Percentiles rank a stretch among this genome's conserved stretches.
These are phyloP conservation scores for Emergomyces orientalis DNA, from an alignment of 2,329 filamentous ascomycete genomes.

Conservation along the genomic window DNA sequence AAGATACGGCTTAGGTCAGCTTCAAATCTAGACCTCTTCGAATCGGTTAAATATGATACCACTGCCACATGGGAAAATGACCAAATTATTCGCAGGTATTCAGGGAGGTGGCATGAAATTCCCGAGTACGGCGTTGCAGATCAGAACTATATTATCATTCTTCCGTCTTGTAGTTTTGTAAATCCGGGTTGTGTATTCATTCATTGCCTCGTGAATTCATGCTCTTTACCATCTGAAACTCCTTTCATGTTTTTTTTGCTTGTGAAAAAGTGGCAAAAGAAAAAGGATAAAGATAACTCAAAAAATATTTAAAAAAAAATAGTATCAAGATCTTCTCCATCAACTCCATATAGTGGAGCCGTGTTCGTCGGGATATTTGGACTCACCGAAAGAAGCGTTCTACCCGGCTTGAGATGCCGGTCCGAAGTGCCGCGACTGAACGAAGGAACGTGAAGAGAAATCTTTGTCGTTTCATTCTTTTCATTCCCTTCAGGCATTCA, in stretches of 20 bases:
- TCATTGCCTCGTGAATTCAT: not conserved
- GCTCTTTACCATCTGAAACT: not conserved
- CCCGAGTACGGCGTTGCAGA: not conserved
- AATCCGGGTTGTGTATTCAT: not conserved
- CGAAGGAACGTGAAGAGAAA: not conserved
- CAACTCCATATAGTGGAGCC: constrained; percentile 1
- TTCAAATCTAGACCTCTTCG: not conserved
- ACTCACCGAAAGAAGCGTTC: not conserved
- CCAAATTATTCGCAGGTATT: not conserved
- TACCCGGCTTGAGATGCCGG: not conserved
- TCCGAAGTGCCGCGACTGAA: not conserved
- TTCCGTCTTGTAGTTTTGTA: not conserved
- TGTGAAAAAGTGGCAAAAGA: not conserved
- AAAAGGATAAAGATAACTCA: not conserved
- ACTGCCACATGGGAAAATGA: not conserved
- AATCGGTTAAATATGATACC: not conserved
- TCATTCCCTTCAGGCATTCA: not conserved
- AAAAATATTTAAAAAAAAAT: not conserved
- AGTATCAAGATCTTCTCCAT: not conserved
- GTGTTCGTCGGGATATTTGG: not conserved
- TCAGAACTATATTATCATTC: not conserved
- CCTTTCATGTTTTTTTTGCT: not conserved
- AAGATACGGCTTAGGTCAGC: not conserved
- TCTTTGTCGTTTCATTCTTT: not conserved
- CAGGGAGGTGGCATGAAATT: not conserved